A percentile compares a stretch with the other conserved stretches of the same genome.
phyloP scores from a whole-genome alignment of 305 asterid genomes.

The Withania somnifera region DNA sequence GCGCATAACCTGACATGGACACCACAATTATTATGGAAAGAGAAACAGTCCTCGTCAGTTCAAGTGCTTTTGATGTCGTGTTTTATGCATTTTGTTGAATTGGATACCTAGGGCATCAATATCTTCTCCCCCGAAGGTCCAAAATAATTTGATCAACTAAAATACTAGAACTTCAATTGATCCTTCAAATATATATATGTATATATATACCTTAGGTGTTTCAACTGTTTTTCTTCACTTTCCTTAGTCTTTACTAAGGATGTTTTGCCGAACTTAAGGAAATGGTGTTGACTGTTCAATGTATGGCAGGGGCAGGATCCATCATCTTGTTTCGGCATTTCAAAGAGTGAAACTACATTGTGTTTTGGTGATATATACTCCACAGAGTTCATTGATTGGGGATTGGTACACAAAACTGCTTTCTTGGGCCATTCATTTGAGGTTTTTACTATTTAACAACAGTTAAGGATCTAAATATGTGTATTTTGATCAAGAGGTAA shows the following conservation, averaged over 20 bases:
- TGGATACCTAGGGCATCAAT: no score
- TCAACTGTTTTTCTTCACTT: not conserved
- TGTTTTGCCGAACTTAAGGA: not conserved
- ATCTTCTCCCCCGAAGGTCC: no score
- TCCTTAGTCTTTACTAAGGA: not conserved
- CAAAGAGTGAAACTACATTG: constrained; percentile 31
- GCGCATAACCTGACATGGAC: no score
- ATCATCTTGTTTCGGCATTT: constrained; percentile 41
- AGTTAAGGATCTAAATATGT: not conserved
- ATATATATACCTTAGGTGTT: no score
- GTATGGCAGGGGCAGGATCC: constrained; percentile 41
- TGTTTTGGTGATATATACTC: constrained; percentile 60
- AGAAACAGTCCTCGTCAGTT: no score
- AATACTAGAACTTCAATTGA: no score
- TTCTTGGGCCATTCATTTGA: constrained; percentile 39
- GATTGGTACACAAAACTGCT: constrained; percentile 37
- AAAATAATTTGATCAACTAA: no score
- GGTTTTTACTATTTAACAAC: constrained; percentile 28
- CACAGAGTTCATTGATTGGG: constrained; percentile 51
- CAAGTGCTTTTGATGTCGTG: no score
- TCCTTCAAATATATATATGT: no score
- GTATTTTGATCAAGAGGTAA: not conserved
- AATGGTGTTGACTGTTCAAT: constrained; percentile 7
- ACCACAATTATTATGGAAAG: no score
- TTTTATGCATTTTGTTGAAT: no score